These are phyloP conservation scores for Metarhizium robertsii DNA, from an alignment of 2,329 filamentous ascomycete genomes.

Conservation along the genomic window DNA sequence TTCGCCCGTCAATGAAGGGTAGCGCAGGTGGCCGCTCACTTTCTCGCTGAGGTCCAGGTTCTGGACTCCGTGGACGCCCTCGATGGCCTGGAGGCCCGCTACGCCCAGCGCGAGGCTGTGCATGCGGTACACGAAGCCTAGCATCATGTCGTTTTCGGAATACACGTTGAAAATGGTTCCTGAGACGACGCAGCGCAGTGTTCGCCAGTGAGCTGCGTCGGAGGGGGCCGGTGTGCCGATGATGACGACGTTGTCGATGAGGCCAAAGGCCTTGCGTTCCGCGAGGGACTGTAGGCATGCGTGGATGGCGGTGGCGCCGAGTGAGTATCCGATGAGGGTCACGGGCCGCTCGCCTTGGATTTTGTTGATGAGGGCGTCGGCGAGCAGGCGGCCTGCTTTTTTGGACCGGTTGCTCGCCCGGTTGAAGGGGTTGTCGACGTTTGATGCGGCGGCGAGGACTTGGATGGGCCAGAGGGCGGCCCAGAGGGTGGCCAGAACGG, in stretches of 20 bases:
- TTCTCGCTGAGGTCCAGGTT: conserved; percentile 44
- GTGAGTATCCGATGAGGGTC: conserved; percentile 70
- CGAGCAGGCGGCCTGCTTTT: conserved; percentile 70
- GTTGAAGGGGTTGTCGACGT: conserved; percentile 75
- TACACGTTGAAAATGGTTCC: conserved; percentile 83
- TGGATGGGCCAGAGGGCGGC: conserved; percentile 62
- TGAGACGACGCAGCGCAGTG: conserved; percentile 67
- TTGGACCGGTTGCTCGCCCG: conserved; percentile 68
- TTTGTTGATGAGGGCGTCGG: conserved; percentile 72
- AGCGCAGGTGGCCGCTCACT: conserved; percentile 45
- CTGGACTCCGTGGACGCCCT: conserved; percentile 55
- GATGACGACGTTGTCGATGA: conserved; percentile 75
- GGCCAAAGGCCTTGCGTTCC: conserved; percentile 68
- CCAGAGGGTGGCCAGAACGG: conserved; percentile 58
- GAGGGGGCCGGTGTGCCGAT: conserved; percentile 75
- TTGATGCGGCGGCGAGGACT: conserved; percentile 54
- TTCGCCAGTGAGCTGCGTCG: conserved; percentile 61
- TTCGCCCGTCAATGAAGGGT: conserved; percentile 39
- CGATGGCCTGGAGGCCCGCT: conserved; percentile 69
- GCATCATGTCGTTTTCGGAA: conserved; percentile 77
- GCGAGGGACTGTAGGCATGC: conserved; percentile 70
- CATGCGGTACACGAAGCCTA: conserved; percentile 79
- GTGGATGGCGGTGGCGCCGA: conserved; percentile 76
- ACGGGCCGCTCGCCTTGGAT: conserved; percentile 76
- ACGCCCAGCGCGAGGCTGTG: conserved; percentile 76